Evolutionary conservation across 192 early-diverging fungal species (phyloP), one percentile per base, ranked within the genome.

Genomic region (Backusella mclennaniae): DNA sequence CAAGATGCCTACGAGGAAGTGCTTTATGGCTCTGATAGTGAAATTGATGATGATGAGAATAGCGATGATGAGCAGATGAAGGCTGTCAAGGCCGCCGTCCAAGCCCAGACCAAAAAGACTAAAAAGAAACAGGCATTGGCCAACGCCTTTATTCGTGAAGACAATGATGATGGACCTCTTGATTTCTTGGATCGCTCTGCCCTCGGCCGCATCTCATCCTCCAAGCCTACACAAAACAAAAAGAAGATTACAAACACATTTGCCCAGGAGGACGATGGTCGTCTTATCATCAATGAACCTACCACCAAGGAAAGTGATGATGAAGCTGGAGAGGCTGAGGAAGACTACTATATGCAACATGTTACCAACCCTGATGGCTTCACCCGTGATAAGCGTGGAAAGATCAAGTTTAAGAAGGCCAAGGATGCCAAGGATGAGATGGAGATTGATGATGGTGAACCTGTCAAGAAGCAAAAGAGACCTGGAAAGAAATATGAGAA

Each of bases 141-240:
- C 1, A 75, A 70, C 26, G 77, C 83, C 7, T 93, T 88, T 86
- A 94, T 94, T 73, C 87, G 89, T 76, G 93, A 94, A 79, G 89
- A 90, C 56, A 88, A 83, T 59, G 84, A 86, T 19, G 87, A 90
- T 11, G 88, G 87, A 0, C 93, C 93, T 35, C 77, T 98, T 46
- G 98, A 99, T 87, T 97, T 98, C 79, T 84, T 99, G 76, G 96
- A 98, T 82, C 87, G 90, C 29, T 83, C 89, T 59, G 93, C 95
- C 26, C 92, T 98, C 33, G 76, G 76, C 14, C 78, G 74, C 17
- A 80, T 84, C 41, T 77, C 82, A n/a, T 83, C 82, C 8, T 69
- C 76, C 17, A 84, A 80, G 29, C 82, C 76, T n/a, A 63, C 66
- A 14, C 71, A 68, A 19, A 56, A 77, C 0, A 82, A 82, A 53